Conservation (phyloP, 208 protist genomes). For the Leishmania martiniquensis region DNA sequence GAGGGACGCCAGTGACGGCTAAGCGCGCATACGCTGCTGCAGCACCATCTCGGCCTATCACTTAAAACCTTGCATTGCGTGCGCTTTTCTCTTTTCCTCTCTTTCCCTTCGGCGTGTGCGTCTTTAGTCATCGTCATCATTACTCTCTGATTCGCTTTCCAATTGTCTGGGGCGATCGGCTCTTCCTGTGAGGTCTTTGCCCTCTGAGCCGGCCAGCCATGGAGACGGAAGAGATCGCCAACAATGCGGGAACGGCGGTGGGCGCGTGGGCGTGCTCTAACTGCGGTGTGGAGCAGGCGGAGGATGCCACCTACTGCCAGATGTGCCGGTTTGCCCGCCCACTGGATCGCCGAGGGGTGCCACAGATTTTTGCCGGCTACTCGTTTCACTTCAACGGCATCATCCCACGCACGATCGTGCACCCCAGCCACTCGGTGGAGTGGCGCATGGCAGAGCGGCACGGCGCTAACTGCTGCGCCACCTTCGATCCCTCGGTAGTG, state of each 20-base stretch:
- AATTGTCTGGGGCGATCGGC: too few relatives aligned
- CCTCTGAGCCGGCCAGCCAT: background rate
- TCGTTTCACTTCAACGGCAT: conserved; percentile 91
- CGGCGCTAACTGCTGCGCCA: conserved; percentile 65
- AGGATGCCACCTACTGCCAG: conserved; percentile 59
- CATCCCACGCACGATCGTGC: conserved; percentile 78
- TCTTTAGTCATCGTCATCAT: background rate
- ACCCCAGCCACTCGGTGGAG: conserved; percentile 88
- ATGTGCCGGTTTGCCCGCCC: conserved; percentile 73
- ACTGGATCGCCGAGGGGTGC: conserved; percentile 69
- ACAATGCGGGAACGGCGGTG: background rate
- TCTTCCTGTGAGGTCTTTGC: background rate
- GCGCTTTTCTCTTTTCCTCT: too few relatives aligned
- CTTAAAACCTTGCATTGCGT: background rate
- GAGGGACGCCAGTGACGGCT: background rate
- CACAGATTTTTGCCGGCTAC: conserved; percentile 88
- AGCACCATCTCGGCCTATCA: background rate
- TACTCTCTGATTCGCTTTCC: background rate
- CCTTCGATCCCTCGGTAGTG: conserved; percentile 62
- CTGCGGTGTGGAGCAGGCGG: conserved; percentile 56
- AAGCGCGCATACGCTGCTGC: background rate
- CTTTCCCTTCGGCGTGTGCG: background rate
- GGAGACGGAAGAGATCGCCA: background rate
- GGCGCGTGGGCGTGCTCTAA: conserved; percentile 61
- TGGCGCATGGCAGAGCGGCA: conserved; percentile 93